Evolutionary conservation across 2,329 filamentous ascomycete species (phyloP).

Genomic region (Fonsecaea multimorphosa): DNA sequence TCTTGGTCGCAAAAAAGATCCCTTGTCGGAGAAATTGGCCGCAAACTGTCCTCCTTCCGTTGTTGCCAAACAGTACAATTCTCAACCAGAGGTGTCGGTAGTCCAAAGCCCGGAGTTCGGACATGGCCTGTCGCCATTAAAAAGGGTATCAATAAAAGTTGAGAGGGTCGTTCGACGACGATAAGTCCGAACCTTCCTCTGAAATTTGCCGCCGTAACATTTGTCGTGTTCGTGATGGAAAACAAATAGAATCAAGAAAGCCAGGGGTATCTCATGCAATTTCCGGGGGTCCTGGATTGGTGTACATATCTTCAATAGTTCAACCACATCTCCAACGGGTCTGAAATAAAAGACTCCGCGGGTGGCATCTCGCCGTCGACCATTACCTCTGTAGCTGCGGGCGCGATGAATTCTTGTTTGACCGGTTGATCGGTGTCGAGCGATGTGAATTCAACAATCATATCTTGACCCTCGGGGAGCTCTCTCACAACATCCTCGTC

Average conservation of each 20-base stretch:
- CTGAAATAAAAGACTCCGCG: conserved; percentile 31
- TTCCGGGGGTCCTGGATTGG: conserved; percentile 24
- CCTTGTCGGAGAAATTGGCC: background rate
- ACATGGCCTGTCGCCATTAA: conserved; percentile 25
- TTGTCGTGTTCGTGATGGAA: conserved; percentile 35
- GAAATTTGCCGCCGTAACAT: conserved; percentile 27
- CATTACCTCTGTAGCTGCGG: conserved; percentile 27
- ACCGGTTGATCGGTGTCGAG: conserved; percentile 51
- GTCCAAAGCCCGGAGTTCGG: background rate
- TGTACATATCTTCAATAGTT: conserved; percentile 36
- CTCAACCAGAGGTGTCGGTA: background rate
- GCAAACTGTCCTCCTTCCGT: conserved; percentile 6
- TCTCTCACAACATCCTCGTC: conserved; percentile 89
- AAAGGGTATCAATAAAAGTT: conserved; percentile 31
- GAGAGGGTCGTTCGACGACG: conserved; percentile 1
- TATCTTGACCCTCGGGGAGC: conserved; percentile 88
- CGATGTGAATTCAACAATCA: conserved; percentile 74
- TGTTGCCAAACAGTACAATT: conserved; percentile 14
- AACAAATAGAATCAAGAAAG: conserved; percentile 16
- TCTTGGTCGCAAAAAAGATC: background rate
- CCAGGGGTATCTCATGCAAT: conserved; percentile 35
- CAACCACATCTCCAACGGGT: conserved; percentile 41
- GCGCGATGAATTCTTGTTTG: conserved; percentile 34
- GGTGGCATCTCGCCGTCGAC: conserved; percentile 36
- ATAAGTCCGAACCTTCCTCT: conserved; percentile 11